Conservation (phyloP, 192 early-diverging fungal species). For the Coemansia sp. region DNA sequence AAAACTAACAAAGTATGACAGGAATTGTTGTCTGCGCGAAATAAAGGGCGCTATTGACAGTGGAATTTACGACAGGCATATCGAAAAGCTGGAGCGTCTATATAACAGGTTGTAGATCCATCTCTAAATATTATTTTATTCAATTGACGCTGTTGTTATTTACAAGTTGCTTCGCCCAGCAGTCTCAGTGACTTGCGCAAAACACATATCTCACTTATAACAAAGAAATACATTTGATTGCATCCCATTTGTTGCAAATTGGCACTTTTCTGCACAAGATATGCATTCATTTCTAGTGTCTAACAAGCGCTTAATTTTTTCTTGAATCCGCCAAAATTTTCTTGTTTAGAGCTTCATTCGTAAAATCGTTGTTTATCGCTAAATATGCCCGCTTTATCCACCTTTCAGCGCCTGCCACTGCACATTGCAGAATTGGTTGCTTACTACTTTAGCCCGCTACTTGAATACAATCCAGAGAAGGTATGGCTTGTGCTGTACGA, state of each 20-base stretch:
- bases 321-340: no score
- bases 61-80: neutral
- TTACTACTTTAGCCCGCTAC: neutral
- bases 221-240: no score
- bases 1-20: neutral
- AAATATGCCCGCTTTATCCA: neutral
- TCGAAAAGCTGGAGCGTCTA: neutral
- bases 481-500: neutral
- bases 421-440: neutral
- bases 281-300: no score
- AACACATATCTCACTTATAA: no score
- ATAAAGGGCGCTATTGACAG: neutral
- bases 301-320: no score
- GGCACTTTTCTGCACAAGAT: no score
- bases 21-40: neutral
- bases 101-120: no score
- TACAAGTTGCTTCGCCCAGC: no score
- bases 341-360: neutral
- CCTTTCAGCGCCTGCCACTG: neutral
- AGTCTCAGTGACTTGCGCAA: no score
- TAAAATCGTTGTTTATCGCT: neutral
- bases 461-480: neutral
- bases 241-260: no score
- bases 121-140: no score
- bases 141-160: no score